Percentiles rank a stretch among this genome's conserved stretches.
Conservation (phyloP, 2,329 filamentous ascomycete species). For the Botrytis pseudocinerea region DNA sequence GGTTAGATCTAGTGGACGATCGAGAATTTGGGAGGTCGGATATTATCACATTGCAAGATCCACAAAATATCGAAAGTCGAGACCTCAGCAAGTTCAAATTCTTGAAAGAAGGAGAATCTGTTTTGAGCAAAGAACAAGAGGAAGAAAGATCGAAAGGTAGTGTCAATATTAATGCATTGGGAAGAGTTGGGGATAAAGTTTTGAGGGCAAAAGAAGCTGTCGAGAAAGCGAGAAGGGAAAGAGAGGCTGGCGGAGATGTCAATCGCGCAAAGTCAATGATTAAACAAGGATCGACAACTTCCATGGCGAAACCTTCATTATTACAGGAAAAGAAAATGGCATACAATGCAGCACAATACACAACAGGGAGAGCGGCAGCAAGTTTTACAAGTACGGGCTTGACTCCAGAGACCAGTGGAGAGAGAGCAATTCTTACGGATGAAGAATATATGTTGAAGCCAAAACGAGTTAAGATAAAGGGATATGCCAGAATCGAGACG, state of each 20-base stretch:
- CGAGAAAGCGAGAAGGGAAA: conserved; percentile 79
- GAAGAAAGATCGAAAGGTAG: conserved; percentile 63
- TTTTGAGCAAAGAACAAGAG: conserved; percentile 69
- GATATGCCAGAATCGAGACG: conserved; percentile 87
- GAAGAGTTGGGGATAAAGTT: conserved; percentile 78
- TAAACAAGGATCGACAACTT: conserved; percentile 42
- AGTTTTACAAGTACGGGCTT: conserved; percentile 94
- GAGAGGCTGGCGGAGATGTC: conserved; percentile 60
- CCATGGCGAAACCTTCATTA: conserved; percentile 44
- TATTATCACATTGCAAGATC: conserved; percentile 95
- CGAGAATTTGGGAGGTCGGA: conserved; percentile 84
- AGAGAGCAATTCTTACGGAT: conserved; percentile 82
- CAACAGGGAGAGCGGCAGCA: conserved; percentile 85
- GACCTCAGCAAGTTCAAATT: conserved; percentile 89
- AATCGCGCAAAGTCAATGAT: conserved; percentile 50
- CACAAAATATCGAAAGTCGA: conserved; percentile 80
- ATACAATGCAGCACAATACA: conserved; percentile 87
- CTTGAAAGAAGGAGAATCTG: conserved; percentile 75
- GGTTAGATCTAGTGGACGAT: conserved; percentile 87
- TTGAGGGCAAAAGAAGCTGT: conserved; percentile 89
- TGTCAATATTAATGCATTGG: conserved; percentile 79
- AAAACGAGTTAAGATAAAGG: conserved; percentile 82
- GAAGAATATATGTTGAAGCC: conserved; percentile 97
- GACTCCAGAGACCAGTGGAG: conserved; percentile 85
- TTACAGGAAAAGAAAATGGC: conserved; percentile 61